A percentile compares a stretch with the other conserved stretches of the same genome.
Evolutionary conservation across 345 rosid species (phyloP).

Genomic region (Populus nigra): DNA sequence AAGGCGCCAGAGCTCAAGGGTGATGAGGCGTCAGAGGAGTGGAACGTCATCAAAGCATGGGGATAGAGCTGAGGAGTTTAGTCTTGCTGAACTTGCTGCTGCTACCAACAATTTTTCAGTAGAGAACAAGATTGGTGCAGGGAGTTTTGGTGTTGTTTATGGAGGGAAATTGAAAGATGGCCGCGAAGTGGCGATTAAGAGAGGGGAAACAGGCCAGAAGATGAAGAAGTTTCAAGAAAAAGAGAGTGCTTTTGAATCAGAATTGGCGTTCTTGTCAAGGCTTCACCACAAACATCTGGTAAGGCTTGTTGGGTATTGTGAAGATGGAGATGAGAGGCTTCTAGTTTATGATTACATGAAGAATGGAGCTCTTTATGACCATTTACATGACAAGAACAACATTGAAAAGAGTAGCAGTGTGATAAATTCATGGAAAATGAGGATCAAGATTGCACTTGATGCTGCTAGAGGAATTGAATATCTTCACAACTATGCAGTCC

Average conservation of each 20-base stretch:
- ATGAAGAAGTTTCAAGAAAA: slow-evolving; percentile 79
- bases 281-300: slow-evolving; percentile 91
- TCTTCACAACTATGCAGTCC: slow-evolving; percentile 80
- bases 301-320: slow-evolving; percentile 82
- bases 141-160: slow-evolving; percentile 89
- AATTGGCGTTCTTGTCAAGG: slow-evolving; percentile 73
- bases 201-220: slow-evolving; percentile 68
- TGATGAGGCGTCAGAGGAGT: slow-evolving; percentile 86
- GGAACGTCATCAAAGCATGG: slow-evolving; percentile 85
- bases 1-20: slow-evolving; percentile 71
- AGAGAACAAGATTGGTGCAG: slow-evolving; percentile 82
- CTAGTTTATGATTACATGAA: slow-evolving; percentile 91
- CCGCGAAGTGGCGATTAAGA: slow-evolving; percentile 83
- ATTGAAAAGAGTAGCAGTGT: slow-evolving; percentile 54
- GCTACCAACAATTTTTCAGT: slow-evolving; percentile 72
- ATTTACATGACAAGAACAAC: slow-evolving; percentile 60
- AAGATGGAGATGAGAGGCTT: slow-evolving; percentile 73
- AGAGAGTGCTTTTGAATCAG: slow-evolving; percentile 88
- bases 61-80: slow-evolving; percentile 77
- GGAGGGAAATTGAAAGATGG: slow-evolving; percentile 66
- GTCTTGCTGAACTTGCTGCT: slow-evolving; percentile 58
- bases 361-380: slow-evolving; percentile 81
- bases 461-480: slow-evolving; percentile 89
- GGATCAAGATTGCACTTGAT: slow-evolving; percentile 77
- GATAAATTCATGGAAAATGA: slow-evolving; percentile 80